phyloP scores from a whole-genome alignment of 2,329 filamentous ascomycete genomes.

The Tolypocladium tropicale region DNA sequence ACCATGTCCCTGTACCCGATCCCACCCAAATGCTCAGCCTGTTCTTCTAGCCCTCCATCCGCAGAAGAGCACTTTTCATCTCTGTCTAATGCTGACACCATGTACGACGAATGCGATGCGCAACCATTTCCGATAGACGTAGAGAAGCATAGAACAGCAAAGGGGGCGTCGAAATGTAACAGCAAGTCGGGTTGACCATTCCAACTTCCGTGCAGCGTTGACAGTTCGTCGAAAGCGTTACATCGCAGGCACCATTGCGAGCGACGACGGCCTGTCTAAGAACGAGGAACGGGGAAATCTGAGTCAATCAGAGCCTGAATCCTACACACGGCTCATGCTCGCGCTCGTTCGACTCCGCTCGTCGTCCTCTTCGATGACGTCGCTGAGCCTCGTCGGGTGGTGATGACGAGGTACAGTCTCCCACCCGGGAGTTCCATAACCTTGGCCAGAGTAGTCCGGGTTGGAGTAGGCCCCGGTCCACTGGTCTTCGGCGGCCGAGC shows the following conservation, averaged over 20 bases:
- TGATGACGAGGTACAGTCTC: constrained; percentile 70
- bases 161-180: not conserved
- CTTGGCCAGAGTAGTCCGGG: constrained; percentile 55
- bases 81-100: not conserved
- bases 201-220: not conserved
- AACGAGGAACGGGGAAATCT: not conserved
- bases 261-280: no score
- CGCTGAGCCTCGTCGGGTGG: constrained; percentile 79
- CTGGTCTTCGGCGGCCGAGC: constrained; percentile 20
- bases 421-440: constrained; percentile 61
- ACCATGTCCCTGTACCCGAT: not conserved
- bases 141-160: not conserved
- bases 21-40: not conserved
- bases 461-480: constrained; percentile 32
- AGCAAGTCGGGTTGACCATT: not conserved
- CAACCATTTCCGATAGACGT: not conserved
- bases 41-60: not conserved
- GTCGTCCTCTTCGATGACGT: constrained; percentile 79
- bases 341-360: constrained; percentile 68
- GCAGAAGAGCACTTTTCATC: not conserved
- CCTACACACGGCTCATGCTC: constrained; percentile 43
- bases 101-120: not conserved
- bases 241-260: no score
- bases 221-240: not conserved
- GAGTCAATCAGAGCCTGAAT: constrained; percentile 8